Percentiles rank a stretch among this genome's conserved stretches.
Conservation (phyloP, 768 basidiomycete genomes). For the Amanita molliuscula region DNA sequence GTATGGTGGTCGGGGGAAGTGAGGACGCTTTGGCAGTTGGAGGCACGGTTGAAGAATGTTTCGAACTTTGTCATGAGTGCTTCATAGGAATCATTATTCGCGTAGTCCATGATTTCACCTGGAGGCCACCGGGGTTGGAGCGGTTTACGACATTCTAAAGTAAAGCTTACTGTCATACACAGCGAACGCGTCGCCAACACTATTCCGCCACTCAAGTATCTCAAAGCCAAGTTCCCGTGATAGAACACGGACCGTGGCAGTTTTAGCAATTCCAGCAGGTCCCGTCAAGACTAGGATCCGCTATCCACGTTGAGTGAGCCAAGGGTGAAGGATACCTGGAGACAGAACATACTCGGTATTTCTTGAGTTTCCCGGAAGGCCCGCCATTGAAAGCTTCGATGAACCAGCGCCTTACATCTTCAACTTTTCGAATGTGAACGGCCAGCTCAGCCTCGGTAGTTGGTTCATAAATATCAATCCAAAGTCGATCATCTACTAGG, state of each 20-base stretch:
- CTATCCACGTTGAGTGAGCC: slow-evolving; percentile 25
- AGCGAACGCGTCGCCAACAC: slow-evolving; percentile 37
- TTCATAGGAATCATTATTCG: slow-evolving; percentile 23
- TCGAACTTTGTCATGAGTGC: slow-evolving; percentile 58
- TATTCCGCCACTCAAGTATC: slow-evolving; percentile 79
- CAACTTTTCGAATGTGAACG: slow-evolving; percentile 72
- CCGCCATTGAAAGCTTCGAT: slow-evolving; percentile 62
- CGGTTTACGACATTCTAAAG: too few species aligned
- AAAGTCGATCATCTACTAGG: slow-evolving; percentile 29
- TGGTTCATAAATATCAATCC: slow-evolving; percentile 61
- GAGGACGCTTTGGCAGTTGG: slow-evolving; percentile 49
- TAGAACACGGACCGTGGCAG: slow-evolving; percentile 70
- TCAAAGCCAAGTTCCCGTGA: slow-evolving; percentile 67
- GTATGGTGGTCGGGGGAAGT: slow-evolving; percentile 27
- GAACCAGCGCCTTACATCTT: slow-evolving; percentile 70
- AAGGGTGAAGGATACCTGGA: background rate
- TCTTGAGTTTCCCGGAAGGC: slow-evolving; percentile 49
- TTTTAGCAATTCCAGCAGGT: slow-evolving; percentile 87
- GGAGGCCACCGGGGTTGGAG: background rate
- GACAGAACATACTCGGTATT: slow-evolving; percentile 54
- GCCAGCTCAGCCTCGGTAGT: slow-evolving; percentile 58
- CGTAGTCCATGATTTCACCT: background rate
- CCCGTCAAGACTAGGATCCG: slow-evolving; percentile 81
- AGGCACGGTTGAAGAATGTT: slow-evolving; percentile 63
- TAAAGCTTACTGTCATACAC: slow-evolving; percentile 7